Conservation (phyloP, 2,329 filamentous ascomycete species). For the Beauveria caledonica region DNA sequence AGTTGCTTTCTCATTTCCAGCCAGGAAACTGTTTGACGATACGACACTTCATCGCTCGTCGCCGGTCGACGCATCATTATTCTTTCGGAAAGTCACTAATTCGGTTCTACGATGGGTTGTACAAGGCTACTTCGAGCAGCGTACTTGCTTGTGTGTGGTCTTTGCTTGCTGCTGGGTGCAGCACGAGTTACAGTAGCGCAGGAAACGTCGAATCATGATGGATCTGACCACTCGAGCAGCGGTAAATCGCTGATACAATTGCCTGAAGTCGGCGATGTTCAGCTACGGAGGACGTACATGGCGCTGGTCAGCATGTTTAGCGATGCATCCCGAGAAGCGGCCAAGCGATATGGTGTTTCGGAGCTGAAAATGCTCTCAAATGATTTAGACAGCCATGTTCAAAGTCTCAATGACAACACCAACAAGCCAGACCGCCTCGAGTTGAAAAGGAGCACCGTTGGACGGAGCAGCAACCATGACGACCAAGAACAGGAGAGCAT, state of each 20-base stretch:
- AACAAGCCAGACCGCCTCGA: slow-evolving; percentile 9
- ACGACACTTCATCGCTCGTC: neutral
- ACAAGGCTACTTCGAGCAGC: neutral
- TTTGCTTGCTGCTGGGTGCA: neutral
- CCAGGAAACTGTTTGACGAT: neutral
- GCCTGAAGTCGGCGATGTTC: neutral
- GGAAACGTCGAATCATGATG: neutral
- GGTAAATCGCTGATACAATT: neutral
- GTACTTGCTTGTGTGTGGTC: neutral
- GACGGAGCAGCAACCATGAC: neutral
- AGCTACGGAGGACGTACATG: slow-evolving; percentile 14
- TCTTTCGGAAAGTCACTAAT: too few species aligned
- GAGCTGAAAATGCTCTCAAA: slow-evolving; percentile 13
- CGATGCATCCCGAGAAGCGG: slow-evolving; percentile 12
- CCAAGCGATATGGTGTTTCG: slow-evolving; percentile 8
- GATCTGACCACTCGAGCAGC: neutral
- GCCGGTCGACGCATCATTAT: neutral
- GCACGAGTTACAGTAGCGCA: neutral
- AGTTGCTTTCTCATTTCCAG: neutral
- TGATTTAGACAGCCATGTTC: slow-evolving; percentile 12
- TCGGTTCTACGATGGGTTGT: neutral
- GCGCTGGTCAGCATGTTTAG: slow-evolving; percentile 14
- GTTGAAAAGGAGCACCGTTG: neutral
- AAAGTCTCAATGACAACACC: slow-evolving; percentile 11
- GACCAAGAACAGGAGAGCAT: neutral